Evolutionary conservation across 2,329 filamentous ascomycete species (phyloP), one percentile per base, ranked within the genome.

Genomic region (Stachybotrys chartarum): DNA sequence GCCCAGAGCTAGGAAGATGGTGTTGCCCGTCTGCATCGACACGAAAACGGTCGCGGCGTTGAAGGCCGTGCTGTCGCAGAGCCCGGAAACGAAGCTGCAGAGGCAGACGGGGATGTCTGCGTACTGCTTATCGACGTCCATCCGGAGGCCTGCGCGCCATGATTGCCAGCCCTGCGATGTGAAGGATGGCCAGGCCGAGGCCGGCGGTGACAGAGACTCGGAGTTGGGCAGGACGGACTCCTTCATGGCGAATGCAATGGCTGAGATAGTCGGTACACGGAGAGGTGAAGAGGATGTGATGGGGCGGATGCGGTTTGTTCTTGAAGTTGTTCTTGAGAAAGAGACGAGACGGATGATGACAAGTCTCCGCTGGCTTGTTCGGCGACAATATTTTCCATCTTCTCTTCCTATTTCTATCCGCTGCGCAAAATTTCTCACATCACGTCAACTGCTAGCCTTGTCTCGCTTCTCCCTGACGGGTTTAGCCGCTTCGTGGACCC

Each of bases 1-100:
- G 55, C 81, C 82, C 24, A 86, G 78, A 17, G 79, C 82, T 45
- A 86, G 74, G 68, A 85, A 84, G 61, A 86, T 78, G 10, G 83
- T 85, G 68, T 86, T 86, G 45, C 82, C 82, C 14, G 69, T 72
- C 57, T 72, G 69, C 68, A 72, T 72, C 45, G 65, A 67, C 39
- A 69, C 70, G 52, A 72, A 72, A 49, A 72, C 69, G 46, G 62
- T 64, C 18, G 64, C 62, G 47, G 68, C 71, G 54, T 70, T 71
- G 62, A 72, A 71, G 42, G 68, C 64, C 7, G 69, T 66, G 55
- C 66, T 68, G 63, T 73, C 71, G 63, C 68, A 71, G 30, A 73
- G 61, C 4, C 70, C 71, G 1, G 69, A 71, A 24, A 72, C 63
- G 30, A 65, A 57, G 58, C 68, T 64, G 67, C 69, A 69, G 55